A percentile compares a stretch with the other conserved stretches of the same genome.
These are phyloP conservation scores for Saccharomyces kudriavzevii DNA, from an alignment of 805 yeast species.

Conservation along the genomic window DNA sequence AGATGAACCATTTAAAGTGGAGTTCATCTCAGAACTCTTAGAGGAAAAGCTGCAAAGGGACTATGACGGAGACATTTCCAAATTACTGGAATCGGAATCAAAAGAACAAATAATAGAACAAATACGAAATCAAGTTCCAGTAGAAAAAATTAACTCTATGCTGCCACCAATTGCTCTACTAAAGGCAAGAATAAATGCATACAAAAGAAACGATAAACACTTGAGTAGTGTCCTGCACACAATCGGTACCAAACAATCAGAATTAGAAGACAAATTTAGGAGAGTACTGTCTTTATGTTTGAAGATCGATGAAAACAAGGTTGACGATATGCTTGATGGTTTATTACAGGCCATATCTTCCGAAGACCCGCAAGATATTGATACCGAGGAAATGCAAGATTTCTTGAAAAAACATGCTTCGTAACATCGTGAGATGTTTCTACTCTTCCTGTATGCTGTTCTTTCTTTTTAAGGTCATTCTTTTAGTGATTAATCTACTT, in stretches of 20 bases:
- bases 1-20: conserved; percentile 81
- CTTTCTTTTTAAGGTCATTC: not conserved
- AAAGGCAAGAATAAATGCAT: conserved; percentile 75
- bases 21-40: conserved; percentile 50
- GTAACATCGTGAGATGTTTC: not conserved
- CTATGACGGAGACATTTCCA: conserved; percentile 25
- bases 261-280: conserved; percentile 69
- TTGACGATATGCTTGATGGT: conserved; percentile 75
- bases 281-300: conserved; percentile 85
- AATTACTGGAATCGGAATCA: conserved; percentile 18
- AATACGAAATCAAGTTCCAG: conserved; percentile 14
- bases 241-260: conserved; percentile 45
- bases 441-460: not conserved
- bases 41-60: conserved; percentile 32
- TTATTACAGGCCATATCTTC: conserved; percentile 86
- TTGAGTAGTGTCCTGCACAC: conserved; percentile 41
- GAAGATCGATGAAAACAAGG: conserved; percentile 72
- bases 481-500: not conserved
- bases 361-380: conserved; percentile 59
- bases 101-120: conserved; percentile 17
- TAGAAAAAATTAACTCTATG: conserved; percentile 12
- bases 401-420: conserved; percentile 43
- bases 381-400: conserved; percentile 41
- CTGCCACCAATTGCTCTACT: conserved; percentile 39
- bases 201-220: conserved; percentile 56